Evolutionary conservation across 208 protist genomes (phyloP), one percentile per base, ranked within the genome.

Genomic region (Willaertia magna): DNA sequence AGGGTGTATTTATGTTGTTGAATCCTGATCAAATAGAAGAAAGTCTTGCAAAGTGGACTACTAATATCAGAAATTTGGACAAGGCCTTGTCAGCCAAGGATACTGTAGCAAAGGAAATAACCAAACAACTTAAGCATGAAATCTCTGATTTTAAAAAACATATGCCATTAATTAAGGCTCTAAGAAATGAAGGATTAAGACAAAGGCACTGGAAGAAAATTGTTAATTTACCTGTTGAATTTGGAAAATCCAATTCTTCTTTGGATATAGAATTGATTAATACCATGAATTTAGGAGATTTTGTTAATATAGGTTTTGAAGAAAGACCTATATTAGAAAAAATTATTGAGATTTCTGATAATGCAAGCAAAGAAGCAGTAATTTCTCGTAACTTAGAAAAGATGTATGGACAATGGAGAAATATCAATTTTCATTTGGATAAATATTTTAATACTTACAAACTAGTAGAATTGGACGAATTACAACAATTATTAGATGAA

Each of bases 201-300:
- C 89, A 91, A 48, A 93, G 98, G 12, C 98, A 99, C 89, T 99
- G 98, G 97, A 89, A 94, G 86, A 93, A 98, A 89, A 92, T 99
- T 52, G 46, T 49, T 40, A 48, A n/a, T 6, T 26, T 81, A 12
- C n/a, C 30, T 16, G 22, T 67, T 18, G 55, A 82, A 82, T 82
- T 55, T 34, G 47, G 76, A 34, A 67, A 86, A 81, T 42, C 74
- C 3, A 40, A 7, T 1, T 26, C 14, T 22, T 42, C 83, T 52
- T 51, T 88, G 51, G 84, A 88, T 84, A 40, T 84, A 79, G 52
- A 74, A 84, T 48, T 26, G 20, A 48, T 49, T 16, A 85, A 79
- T 79, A 85, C 49, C 30, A 39, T 79, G 59, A 82, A 52, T 47
- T 86, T 51, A n/a, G 39, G 40, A 87, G 49, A 49, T 85, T 40